Evolutionary conservation across 768 basidiomycete species (phyloP).

Genomic region (Leccinum boreale): DNA sequence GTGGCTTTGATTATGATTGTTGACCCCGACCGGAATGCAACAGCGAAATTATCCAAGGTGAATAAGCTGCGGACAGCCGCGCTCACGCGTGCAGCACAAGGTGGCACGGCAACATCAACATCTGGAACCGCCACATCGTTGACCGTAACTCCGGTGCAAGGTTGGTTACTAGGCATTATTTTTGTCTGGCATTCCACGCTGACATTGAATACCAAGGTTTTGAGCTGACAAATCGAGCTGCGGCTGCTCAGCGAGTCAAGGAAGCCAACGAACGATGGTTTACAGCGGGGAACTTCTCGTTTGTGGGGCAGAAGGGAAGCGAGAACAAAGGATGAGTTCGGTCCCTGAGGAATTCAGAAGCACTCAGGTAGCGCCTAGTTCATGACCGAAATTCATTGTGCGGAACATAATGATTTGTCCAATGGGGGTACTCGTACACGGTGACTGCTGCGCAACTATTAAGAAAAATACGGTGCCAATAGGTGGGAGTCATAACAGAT

Average conservation of each 20-base stretch:
- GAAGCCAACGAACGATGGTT: constrained; percentile 99
- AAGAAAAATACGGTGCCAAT: constrained; percentile 19
- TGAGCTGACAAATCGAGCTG: constrained; percentile 91
- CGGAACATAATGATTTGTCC: constrained; percentile 3
- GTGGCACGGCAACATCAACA: constrained; percentile 44
- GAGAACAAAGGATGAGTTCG: constrained; percentile 19
- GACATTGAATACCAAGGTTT: constrained; percentile 53
- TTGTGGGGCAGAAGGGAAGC: constrained; percentile 58
- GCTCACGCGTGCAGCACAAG: constrained; percentile 70
- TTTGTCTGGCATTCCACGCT: constrained; percentile 3
- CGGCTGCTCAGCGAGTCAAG: constrained; percentile 81
- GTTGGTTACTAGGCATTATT: constrained; percentile 34
- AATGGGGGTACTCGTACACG: constrained; percentile 14
- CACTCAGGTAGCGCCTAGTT: neutral
- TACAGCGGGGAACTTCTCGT: constrained; percentile 78
- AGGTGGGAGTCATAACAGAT: constrained; percentile 1
- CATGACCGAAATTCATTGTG: neutral
- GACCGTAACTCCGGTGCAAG: constrained; percentile 95
- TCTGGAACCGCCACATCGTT: constrained; percentile 91
- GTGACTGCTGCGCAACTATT: constrained; percentile 10
- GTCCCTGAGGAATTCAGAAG: neutral
- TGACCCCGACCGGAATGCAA: constrained; percentile 2
- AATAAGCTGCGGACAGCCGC: constrained; percentile 89
- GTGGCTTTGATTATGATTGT: neutral
- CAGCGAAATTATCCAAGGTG: constrained; percentile 94